phyloP scores from a whole-genome alignment of 805 yeast genomes.

The Kluyveromyces nonfermentans region DNA sequence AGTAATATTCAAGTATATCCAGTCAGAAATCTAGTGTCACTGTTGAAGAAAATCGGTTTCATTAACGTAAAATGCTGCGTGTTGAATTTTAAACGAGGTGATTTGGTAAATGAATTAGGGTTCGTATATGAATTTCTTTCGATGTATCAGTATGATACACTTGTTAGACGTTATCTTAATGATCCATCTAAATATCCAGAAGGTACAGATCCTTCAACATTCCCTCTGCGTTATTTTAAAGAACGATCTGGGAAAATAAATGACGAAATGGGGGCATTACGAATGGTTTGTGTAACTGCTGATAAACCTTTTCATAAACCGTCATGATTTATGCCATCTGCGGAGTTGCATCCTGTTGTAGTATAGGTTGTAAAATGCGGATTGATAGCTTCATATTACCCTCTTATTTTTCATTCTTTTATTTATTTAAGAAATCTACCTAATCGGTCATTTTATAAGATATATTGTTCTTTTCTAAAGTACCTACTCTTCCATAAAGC shows the following conservation, averaged over 20 bases:
- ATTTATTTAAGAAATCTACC: conserved; percentile 6
- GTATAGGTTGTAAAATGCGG: too few species aligned
- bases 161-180: conserved; percentile 12
- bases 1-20: conserved; percentile 22
- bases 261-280: conserved; percentile 20
- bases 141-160: conserved; percentile 12
- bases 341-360: too few species aligned
- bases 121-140: conserved; percentile 20
- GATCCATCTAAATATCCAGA: conserved; percentile 10
- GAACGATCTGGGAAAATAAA: conserved; percentile 24
- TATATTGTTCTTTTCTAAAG: conserved; percentile 10
- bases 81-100: conserved; percentile 22
- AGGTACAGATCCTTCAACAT: conserved; percentile 13
- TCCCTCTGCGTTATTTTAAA: conserved; percentile 18
- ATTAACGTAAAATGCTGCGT: conserved; percentile 20
- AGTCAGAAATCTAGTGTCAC: conserved; percentile 18
- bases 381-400: too few species aligned
- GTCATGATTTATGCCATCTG: too few species aligned
- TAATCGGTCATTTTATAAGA: conserved; percentile 1
- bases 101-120: conserved; percentile 23
- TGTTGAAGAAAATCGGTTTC: conserved; percentile 23
- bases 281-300: conserved; percentile 20
- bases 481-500: conserved; percentile 24
- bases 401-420: too few species aligned
- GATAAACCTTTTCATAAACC: conserved; percentile 16